phyloP scores from a whole-genome alignment of 2,329 filamentous ascomycete species.

The Lecanicillium sp. region DNA sequence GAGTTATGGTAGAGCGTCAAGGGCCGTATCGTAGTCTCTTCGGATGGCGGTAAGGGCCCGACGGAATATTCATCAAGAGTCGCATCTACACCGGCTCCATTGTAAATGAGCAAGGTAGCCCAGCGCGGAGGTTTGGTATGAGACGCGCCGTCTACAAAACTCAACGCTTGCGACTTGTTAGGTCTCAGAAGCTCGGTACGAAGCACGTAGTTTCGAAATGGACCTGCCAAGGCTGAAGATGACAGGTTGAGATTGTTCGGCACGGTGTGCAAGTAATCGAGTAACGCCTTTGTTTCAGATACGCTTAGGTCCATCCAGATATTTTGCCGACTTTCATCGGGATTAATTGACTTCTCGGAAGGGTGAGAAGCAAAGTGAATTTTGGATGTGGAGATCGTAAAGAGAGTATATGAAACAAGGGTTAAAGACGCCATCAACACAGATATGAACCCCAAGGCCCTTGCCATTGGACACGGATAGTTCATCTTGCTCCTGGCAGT shows the following conservation, averaged over 20 bases:
- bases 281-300: not conserved
- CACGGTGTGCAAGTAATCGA: not conserved
- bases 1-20: slow-evolving; percentile 5
- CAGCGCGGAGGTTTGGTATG: not conserved
- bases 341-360: not conserved
- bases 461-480: not conserved
- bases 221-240: not conserved
- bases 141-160: not conserved
- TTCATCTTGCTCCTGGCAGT: not conserved
- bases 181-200: slow-evolving; percentile 1
- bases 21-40: not conserved
- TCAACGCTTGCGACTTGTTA: not conserved
- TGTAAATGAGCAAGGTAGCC: slow-evolving; percentile 1
- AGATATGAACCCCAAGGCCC: not conserved
- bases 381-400: not conserved
- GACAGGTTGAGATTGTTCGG: slow-evolving; percentile 1
- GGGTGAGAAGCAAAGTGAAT: not conserved
- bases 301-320: not conserved
- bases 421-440: not conserved
- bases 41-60: slow-evolving; percentile 1
- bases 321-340: not conserved
- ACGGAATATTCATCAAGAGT: slow-evolving; percentile 3
- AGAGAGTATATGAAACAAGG: not conserved
- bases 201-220: slow-evolving; percentile 1
- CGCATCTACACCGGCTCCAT: not conserved